These are phyloP conservation scores for Leccinum barrowsii DNA, from an alignment of 768 basidiomycete species.

Conservation along the genomic window DNA sequence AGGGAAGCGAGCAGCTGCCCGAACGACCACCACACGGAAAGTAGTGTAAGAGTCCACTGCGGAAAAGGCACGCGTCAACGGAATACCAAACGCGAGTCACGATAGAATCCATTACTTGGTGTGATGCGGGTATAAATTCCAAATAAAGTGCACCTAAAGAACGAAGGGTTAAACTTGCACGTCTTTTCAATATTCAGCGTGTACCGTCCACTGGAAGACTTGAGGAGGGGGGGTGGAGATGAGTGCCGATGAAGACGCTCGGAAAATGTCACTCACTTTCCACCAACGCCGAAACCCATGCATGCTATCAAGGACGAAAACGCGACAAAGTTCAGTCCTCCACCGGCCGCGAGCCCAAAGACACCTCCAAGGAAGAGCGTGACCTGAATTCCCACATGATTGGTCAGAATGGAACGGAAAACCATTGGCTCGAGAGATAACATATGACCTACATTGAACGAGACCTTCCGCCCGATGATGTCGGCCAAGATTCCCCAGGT, in stretches of 20 bases:
- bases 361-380: constrained; percentile 39
- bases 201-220: constrained; percentile 48
- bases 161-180: not conserved
- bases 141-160: constrained; percentile 41
- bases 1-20: constrained; percentile 49
- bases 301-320: constrained; percentile 46
- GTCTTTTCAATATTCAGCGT: constrained; percentile 2
- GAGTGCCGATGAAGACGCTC: constrained; percentile 15
- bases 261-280: constrained; percentile 38
- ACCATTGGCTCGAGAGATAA: not conserved
- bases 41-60: constrained; percentile 51
- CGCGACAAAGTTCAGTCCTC: constrained; percentile 41
- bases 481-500: constrained; percentile 50
- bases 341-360: constrained; percentile 51
- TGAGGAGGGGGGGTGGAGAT: not conserved
- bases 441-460: constrained; percentile 35
- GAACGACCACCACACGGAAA: constrained; percentile 53
- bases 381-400: constrained; percentile 12
- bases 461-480: constrained; percentile 43
- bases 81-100: not conserved
- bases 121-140: constrained; percentile 41
- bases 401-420: not conserved
- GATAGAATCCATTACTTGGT: constrained; percentile 28
- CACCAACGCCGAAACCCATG: constrained; percentile 48
- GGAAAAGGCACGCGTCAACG: not conserved